phyloP scores from a whole-genome alignment of 306 rosid species.

The Castanopsis chinensis region DNA sequence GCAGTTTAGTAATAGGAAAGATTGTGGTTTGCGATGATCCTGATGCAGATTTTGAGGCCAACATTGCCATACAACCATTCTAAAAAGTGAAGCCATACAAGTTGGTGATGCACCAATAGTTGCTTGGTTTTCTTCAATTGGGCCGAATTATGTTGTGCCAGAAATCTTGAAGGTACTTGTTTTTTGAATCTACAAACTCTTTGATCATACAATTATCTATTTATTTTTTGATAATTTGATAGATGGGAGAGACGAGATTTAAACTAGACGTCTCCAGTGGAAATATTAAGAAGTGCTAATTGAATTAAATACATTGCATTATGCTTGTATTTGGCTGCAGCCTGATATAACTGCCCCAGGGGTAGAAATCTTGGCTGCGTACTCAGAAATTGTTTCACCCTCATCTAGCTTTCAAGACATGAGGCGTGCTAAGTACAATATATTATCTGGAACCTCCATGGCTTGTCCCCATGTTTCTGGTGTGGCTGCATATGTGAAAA shows the following conservation, averaged over 20 bases:
- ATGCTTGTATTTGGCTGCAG: slow-evolving; percentile 13
- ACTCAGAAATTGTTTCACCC: not conserved
- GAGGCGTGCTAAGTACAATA: slow-evolving; percentile 6
- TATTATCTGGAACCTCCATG: slow-evolving; percentile 38
- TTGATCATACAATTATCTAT: not conserved
- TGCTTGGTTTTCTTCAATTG: not conserved
- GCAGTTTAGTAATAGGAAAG: not conserved
- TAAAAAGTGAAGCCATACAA: not conserved
- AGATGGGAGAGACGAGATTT: no score
- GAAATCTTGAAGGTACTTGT: not conserved
- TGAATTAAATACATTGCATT: not conserved
- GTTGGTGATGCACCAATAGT: not conserved
- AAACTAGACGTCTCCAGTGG: no score
- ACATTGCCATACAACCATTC: not conserved
- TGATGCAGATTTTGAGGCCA: not conserved
- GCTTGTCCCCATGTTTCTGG: slow-evolving; percentile 36
- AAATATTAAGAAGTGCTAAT: no score
- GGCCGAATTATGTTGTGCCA: not conserved
- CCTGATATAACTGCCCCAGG: slow-evolving; percentile 42
- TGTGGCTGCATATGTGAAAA: slow-evolving; percentile 35
- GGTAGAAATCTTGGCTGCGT: slow-evolving; percentile 29
- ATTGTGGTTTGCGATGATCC: not conserved
- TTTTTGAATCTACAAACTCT: no score
- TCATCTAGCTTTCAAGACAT: not conserved
- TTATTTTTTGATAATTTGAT: no score